A percentile compares a stretch with the other conserved stretches of the same genome.
Evolutionary conservation across 129 eudicot species (phyloP).

Genomic region (Flaveria ramosissima): DNA sequence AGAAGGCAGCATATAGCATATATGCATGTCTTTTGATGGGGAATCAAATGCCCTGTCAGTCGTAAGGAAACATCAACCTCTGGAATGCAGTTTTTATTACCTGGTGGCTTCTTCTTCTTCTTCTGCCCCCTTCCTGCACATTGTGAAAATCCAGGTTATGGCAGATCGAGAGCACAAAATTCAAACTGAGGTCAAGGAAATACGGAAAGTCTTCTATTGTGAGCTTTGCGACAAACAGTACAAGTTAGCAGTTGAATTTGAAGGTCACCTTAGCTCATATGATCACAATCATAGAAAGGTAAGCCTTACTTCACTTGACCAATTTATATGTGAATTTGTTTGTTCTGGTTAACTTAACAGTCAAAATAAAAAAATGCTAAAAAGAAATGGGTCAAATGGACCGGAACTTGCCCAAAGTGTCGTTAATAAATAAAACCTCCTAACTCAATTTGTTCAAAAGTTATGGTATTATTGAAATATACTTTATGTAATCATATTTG

Average conservation of each 20-base stretch:
- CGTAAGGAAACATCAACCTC: constrained; percentile 66
- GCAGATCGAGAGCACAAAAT: constrained; percentile 99
- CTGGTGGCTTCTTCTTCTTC: constrained; percentile 79
- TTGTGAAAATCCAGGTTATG: constrained; percentile 97
- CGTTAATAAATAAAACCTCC: not conserved
- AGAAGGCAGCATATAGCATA: constrained; percentile 95
- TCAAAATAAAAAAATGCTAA: not conserved
- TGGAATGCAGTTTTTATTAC: constrained; percentile 94
- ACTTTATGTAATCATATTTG: not conserved
- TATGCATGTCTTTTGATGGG: constrained; percentile 92
- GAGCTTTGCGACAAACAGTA: constrained; percentile 99
- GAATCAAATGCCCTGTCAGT: constrained; percentile 44
- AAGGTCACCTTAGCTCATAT: constrained; percentile 95
- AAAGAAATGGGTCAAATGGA: not conserved
- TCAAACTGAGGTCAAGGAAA: constrained; percentile 95
- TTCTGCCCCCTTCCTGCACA: constrained; percentile 99
- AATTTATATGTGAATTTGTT: not conserved
- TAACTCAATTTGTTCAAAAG: not conserved
- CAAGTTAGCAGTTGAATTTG: constrained; percentile 96
- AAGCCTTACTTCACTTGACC: not conserved
- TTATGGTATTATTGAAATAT: not conserved
- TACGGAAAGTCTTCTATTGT: constrained; percentile 80
- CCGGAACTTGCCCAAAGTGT: not conserved
- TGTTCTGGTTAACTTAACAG: not conserved
- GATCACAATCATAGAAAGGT: constrained; percentile 99